These are phyloP conservation scores for Anethum foeniculum DNA, from an alignment of 140 eudicot species.

Conservation along the genomic window DNA sequence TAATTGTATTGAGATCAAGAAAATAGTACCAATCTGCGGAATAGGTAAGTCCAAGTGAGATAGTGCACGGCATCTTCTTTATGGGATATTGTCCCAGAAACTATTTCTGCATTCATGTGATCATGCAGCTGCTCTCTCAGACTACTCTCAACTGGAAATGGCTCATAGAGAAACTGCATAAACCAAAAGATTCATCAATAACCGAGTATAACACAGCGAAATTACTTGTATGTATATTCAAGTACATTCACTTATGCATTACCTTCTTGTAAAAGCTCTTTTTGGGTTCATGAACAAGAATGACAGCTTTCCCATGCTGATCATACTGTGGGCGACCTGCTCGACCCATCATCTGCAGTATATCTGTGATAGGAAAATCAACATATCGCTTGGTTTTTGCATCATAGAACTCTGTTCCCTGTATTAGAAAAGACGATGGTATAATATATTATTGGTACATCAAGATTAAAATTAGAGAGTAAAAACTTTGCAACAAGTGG, in stretches of 20 bases:
- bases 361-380: conserved; percentile 96
- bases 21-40: conserved; percentile 73
- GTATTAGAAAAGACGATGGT: conserved; percentile 5
- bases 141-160: conserved; percentile 99
- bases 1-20: conserved; percentile 10
- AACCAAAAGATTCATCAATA: conserved; percentile 5
- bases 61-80: conserved; percentile 95
- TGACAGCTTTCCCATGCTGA: conserved; percentile 95
- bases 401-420: conserved; percentile 96
- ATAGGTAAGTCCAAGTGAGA: conserved; percentile 90
- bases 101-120: conserved; percentile 92
- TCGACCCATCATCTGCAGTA: conserved; percentile 98
- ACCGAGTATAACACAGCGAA: background rate
- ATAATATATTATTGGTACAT: background rate
- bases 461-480: background rate
- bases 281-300: conserved; percentile 95
- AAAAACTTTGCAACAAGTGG: background rate
- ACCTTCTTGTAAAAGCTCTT: conserved; percentile 97
- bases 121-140: conserved; percentile 90
- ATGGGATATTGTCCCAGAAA: conserved; percentile 90
- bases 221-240: background rate
- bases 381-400: conserved; percentile 79
- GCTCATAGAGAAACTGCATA: conserved; percentile 90
- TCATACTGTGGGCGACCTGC: conserved; percentile 97
- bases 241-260: background rate